These are phyloP conservation scores for Peronospora belbahrii DNA, from an alignment of 352 stramenopile species.

Conservation along the genomic window DNA sequence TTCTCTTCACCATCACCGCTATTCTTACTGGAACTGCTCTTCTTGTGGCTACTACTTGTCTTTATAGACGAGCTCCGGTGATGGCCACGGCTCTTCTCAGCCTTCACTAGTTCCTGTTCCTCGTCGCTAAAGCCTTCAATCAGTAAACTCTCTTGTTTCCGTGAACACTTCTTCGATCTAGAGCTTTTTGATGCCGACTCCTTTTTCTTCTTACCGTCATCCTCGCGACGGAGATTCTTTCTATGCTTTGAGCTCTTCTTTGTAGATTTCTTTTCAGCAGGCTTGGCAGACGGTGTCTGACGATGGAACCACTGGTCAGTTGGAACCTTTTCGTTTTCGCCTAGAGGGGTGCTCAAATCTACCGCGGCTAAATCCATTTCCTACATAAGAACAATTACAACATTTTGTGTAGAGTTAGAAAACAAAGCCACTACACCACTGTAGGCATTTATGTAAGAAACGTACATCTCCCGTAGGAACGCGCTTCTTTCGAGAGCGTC, in stretches of 20 bases:
- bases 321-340: constrained; percentile 67
- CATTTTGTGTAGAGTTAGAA: background rate
- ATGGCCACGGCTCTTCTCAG: constrained; percentile 15
- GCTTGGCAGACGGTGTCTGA: constrained; percentile 29
- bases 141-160: constrained; percentile 24
- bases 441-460: background rate
- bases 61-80: constrained; percentile 25
- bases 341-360: constrained; percentile 69
- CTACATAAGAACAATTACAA: constrained; percentile 21
- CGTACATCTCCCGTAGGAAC: constrained; percentile 28
- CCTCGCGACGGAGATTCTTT: constrained; percentile 30
- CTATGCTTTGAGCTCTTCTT: constrained; percentile 47
- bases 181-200: constrained; percentile 26
- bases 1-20: constrained; percentile 29
- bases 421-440: background rate
- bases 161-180: constrained; percentile 23
- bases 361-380: constrained; percentile 65
- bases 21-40: constrained; percentile 35
- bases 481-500: constrained; percentile 44
- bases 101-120: constrained; percentile 24
- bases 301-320: constrained; percentile 78
- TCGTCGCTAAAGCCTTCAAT: constrained; percentile 41
- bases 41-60: constrained; percentile 45
- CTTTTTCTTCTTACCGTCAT: constrained; percentile 39
- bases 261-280: constrained; percentile 64